Evolutionary conservation across 306 rosid genomes (phyloP), one percentile per base, ranked within the genome.

Genomic region (Macrotyloma uniflorum): DNA sequence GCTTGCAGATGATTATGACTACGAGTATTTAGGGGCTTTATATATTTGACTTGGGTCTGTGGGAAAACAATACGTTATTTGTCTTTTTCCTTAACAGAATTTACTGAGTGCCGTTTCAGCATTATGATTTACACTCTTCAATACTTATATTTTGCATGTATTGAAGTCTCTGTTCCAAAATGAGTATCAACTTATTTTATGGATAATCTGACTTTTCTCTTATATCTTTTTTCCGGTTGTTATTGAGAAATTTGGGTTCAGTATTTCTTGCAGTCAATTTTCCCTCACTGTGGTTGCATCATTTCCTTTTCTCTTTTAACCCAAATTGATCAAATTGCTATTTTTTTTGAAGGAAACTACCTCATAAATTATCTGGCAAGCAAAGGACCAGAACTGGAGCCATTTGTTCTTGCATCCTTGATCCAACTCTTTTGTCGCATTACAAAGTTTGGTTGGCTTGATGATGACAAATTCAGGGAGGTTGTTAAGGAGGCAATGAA

Each of bases 391-490:
- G 89, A 86, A 15, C 53, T 86, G 67, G 79, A 86, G 78, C 81
- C 85, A 49, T 86, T 86, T 83, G 87, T 86, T 70, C 83, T 77
- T 22, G 89, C 72, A 67, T 86, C 89, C 15, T 63, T 86, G 70
- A 80, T 83, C 58, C 89, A 83, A 74, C 87, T 86, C 65, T 77
- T 80, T 53, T 83, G 87, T 74, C 83, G 89, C 35, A 70, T 80
- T 80, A 80, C 89, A 11, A 86, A 86, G 73, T 74, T 83, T 54
- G 87, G 89, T 28, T 86, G 87, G 89, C 85, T 86, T 20, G 89
- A 86, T 61, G 89, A 86, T 83, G 89, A 83, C 8, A 80, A 84
- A 68, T 86, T 86, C 79, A 22, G 67, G 59, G 89, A 80, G 38
- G 83, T 73, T 73, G 83, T 86, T 65, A 73, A 77, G 33, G 89